These are phyloP conservation scores for Pyricularia pennisetigena DNA, from an alignment of 2,329 filamentous ascomycete species.

Conservation along the genomic window DNA sequence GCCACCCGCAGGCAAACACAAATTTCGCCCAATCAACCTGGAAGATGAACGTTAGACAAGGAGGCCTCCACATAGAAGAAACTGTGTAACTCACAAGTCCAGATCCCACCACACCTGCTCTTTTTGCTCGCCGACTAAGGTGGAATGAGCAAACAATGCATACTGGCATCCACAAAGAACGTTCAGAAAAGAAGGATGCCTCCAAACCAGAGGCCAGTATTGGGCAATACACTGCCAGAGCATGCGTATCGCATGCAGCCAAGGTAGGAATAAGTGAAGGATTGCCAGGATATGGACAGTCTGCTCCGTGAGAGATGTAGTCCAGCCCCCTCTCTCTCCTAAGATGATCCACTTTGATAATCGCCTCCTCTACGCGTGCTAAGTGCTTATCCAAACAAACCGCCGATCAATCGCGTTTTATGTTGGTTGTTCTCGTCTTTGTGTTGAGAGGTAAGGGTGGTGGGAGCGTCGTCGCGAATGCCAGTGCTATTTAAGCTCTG, in stretches of 20 bases:
- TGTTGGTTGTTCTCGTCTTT: too few species aligned
- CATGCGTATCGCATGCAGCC: neutral
- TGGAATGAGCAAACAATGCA: neutral
- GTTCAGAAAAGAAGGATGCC: neutral
- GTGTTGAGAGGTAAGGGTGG: too few species aligned
- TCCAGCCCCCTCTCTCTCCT: neutral
- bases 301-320: neutral
- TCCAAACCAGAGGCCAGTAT: neutral
- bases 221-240: neutral
- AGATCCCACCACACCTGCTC: too few species aligned
- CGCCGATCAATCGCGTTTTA: too few species aligned
- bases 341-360: neutral
- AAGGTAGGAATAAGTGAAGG: neutral
- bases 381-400: too few species aligned
- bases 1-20: neutral
- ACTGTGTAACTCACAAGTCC: too few species aligned
- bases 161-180: neutral
- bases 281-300: neutral
- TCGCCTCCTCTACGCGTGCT: too few species aligned
- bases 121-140: too few species aligned
- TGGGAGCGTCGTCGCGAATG: too few species aligned
- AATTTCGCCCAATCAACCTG: neutral
- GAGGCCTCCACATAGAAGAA: neutral
- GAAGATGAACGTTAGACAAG: neutral
- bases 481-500: too few species aligned